These are phyloP conservation scores for Tephrocybe sp. DNA, from an alignment of 768 basidiomycete genomes.

Conservation along the genomic window DNA sequence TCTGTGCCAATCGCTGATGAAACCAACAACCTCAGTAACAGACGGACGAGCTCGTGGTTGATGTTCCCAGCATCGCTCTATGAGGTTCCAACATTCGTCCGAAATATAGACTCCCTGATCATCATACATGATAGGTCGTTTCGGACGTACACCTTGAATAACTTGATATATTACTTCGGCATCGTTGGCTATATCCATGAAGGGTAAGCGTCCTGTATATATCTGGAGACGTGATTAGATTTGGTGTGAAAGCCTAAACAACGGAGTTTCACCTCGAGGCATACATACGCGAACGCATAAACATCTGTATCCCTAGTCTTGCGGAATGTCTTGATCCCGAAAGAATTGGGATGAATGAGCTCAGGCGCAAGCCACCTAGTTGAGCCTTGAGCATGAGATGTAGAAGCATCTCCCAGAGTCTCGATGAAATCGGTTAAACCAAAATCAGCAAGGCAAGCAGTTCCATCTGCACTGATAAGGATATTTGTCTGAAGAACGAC, in stretches of 20 bases:
- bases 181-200: constrained; percentile 15
- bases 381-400: constrained; percentile 14
- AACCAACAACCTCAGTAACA: constrained; percentile 9
- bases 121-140: constrained; percentile 5
- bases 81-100: constrained; percentile 14
- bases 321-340: constrained; percentile 11
- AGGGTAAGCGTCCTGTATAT: constrained; percentile 14
- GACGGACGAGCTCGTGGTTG: constrained; percentile 8
- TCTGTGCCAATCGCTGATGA: constrained; percentile 9
- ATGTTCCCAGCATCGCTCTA: constrained; percentile 14
- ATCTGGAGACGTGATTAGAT: neutral
- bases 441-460: constrained; percentile 16
- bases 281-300: constrained; percentile 16
- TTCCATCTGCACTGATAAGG: constrained; percentile 13
- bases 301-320: constrained; percentile 14
- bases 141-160: constrained; percentile 14
- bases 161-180: constrained; percentile 17
- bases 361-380: constrained; percentile 17
- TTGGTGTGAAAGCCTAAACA: neutral
- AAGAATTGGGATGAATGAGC: constrained; percentile 15
- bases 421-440: constrained; percentile 17
- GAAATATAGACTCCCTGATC: constrained; percentile 11
- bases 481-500: constrained; percentile 11
- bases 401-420: constrained; percentile 7
- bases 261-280: constrained; percentile 9